Percentiles rank a stretch among this genome's conserved stretches.
Evolutionary conservation across 495 filamentous ascomycete genomes (phyloP).

Genomic region (Rostrohypoxylon terebratum): DNA sequence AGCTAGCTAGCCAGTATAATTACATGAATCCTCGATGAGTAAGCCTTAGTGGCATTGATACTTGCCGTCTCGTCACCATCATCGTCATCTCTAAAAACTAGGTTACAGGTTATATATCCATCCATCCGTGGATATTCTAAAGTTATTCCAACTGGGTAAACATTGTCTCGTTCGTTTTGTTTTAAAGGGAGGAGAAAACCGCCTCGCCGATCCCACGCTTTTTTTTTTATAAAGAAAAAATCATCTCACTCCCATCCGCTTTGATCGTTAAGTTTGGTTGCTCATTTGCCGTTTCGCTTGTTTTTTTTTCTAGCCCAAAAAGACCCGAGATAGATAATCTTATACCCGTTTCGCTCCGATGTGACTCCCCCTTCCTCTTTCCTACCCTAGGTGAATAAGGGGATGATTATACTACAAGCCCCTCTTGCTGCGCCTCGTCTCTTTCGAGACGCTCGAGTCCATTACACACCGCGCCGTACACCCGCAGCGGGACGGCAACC

Average conservation of each 20-base stretch:
- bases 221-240: no score
- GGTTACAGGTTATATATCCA: conserved; percentile 6
- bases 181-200: neutral
- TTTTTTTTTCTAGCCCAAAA: conserved; percentile 18
- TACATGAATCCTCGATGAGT: conserved; percentile 2
- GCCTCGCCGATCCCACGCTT: conserved; percentile 14
- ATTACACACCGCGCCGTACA: conserved; percentile 76
- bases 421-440: conserved; percentile 60
- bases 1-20: neutral
- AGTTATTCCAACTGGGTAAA: conserved; percentile 15
- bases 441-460: conserved; percentile 61
- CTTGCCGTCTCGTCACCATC: conserved; percentile 11
- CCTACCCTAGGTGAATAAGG: neutral
- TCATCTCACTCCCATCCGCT: neutral
- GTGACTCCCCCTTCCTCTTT: neutral
- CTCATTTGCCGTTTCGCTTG: conserved; percentile 5
- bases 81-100: neutral
- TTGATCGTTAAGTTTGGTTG: conserved; percentile 16
- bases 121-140: conserved; percentile 9
- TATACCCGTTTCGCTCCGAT: neutral
- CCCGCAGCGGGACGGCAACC: conserved; percentile 81
- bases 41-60: neutral
- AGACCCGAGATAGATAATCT: neutral
- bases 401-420: conserved; percentile 58
- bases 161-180: neutral